phyloP scores from a whole-genome alignment of 257 asterid genomes.

The Cynanchum wilfordii region DNA sequence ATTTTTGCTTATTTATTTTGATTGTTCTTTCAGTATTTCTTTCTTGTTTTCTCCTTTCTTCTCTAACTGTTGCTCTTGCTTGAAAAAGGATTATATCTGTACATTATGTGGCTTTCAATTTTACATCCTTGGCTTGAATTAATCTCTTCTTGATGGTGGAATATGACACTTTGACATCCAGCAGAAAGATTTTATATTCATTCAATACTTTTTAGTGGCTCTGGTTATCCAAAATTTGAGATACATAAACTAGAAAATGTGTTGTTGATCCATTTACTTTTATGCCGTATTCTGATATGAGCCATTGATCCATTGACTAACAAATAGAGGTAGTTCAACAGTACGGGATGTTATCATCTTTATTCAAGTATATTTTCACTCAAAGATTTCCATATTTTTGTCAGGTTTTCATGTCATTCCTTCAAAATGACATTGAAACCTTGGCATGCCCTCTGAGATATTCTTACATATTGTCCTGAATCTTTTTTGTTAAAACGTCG shows the following conservation, averaged over 20 bases:
- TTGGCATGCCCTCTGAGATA: neutral
- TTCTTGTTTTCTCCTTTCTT: neutral
- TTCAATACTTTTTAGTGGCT: neutral
- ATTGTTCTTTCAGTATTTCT: neutral
- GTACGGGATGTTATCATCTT: neutral
- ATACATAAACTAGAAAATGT: neutral
- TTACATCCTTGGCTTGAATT: neutral
- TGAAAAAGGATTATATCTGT: neutral
- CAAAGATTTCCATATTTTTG: neutral
- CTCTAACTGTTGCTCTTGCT: neutral
- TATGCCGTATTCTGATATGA: neutral
- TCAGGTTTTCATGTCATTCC: neutral
- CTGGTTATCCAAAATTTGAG: neutral
- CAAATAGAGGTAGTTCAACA: neutral
- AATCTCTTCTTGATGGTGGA: neutral
- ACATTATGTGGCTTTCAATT: neutral
- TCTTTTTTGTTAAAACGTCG: neutral
- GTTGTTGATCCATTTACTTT: neutral
- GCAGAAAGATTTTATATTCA: neutral
- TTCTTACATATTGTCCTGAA: neutral
- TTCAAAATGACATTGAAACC: neutral
- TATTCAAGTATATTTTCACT: neutral
- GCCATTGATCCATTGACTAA: neutral
- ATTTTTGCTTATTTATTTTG: conserved; percentile 1
- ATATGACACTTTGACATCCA: neutral